A percentile compares a stretch with the other conserved stretches of the same genome.
These are phyloP conservation scores for Selenicereus undatus DNA, from an alignment of 148 eudicot genomes.

Conservation along the genomic window DNA sequence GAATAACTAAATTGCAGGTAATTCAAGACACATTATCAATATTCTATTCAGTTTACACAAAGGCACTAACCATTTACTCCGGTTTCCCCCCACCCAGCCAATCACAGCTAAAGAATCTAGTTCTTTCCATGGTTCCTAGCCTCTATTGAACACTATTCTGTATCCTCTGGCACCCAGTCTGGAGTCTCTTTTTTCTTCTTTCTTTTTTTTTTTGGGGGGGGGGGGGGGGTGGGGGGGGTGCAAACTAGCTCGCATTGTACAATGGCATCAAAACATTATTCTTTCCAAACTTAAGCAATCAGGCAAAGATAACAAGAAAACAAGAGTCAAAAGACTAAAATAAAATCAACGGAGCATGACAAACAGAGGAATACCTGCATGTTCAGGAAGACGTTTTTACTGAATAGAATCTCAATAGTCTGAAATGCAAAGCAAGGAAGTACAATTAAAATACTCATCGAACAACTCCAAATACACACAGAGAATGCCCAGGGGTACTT, in stretches of 20 bases:
- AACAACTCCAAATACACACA: not conserved
- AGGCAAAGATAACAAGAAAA: conserved; percentile 9
- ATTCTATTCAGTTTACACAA: no score
- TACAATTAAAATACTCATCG: conserved; percentile 14
- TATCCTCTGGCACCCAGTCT: no score
- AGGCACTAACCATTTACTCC: no score
- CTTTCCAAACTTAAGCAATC: not conserved
- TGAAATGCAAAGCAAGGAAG: conserved; percentile 39
- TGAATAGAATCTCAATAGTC: conserved; percentile 93
- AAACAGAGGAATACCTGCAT: conserved; percentile 65
- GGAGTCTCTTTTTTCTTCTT: not conserved
- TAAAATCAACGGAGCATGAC: not conserved
- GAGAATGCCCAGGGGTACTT: not conserved
- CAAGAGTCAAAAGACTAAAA: conserved; percentile 10
- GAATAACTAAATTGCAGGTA: no score
- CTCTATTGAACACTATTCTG: no score
- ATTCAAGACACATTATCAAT: no score
- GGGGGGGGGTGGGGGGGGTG: not conserved
- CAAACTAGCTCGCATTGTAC: not conserved
- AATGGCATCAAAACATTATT: conserved; percentile 4
- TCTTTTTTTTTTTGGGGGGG: no score
- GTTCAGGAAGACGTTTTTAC: conserved; percentile 65
- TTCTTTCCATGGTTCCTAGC: not conserved
- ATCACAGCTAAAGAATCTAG: not conserved
- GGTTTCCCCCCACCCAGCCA: no score